Evolutionary conservation across 192 early-diverging fungal genomes (phyloP).

Genomic region (Backusella macrospora): DNA sequence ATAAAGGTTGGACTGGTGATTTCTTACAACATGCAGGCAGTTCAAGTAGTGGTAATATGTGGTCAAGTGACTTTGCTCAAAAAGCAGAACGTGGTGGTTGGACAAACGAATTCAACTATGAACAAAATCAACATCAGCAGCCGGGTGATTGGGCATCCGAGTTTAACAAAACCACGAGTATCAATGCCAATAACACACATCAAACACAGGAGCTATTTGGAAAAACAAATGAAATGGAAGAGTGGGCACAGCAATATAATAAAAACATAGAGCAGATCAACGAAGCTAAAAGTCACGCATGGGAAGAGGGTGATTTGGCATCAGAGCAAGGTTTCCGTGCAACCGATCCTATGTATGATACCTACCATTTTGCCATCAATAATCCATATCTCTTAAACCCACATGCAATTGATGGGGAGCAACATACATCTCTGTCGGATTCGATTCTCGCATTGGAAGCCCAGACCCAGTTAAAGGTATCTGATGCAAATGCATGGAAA

Average conservation of each 20-base stretch:
- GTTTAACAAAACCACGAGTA: constrained; percentile 4
- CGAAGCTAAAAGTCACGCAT: constrained; percentile 65
- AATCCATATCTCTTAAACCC: constrained; percentile 72
- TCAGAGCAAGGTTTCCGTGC: constrained; percentile 46
- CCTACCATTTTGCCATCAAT: constrained; percentile 76
- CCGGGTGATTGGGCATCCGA: constrained; percentile 17
- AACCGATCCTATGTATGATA: constrained; percentile 56
- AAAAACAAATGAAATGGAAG: constrained; percentile 57
- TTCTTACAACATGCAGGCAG: constrained; percentile 20
- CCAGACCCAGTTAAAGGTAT: constrained; percentile 74
- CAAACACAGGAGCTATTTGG: constrained; percentile 56
- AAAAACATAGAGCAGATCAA: constrained; percentile 71
- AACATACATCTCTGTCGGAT: constrained; percentile 76
- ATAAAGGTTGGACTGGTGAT: constrained; percentile 32
- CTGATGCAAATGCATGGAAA: constrained; percentile 81
- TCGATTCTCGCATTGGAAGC: constrained; percentile 89
- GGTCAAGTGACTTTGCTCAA: constrained; percentile 34
- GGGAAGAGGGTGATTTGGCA: constrained; percentile 71
- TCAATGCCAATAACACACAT: neutral
- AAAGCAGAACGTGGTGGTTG: constrained; percentile 30
- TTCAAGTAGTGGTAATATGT: constrained; percentile 31
- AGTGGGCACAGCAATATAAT: constrained; percentile 71
- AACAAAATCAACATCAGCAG: too few relatives aligned
- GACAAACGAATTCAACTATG: constrained; percentile 19
- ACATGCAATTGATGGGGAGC: constrained; percentile 48